Conservation (phyloP, 1,139 yeast genomes). For the Entelexis sorbosivorans region DNA sequence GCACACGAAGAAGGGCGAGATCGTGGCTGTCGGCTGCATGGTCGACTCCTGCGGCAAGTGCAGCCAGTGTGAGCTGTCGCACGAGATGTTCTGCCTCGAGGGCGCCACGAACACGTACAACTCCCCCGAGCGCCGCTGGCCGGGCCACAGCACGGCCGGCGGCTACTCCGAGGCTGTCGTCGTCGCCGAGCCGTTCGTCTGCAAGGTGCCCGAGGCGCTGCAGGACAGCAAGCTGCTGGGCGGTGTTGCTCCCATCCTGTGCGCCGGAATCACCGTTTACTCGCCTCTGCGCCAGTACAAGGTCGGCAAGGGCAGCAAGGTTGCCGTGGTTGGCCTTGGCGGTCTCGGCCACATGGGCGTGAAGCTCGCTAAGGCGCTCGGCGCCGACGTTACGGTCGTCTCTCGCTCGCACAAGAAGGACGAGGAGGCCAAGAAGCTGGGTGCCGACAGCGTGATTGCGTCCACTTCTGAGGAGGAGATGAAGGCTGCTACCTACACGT, state of each 20-base stretch:
- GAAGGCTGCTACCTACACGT: slow-evolving; percentile 18
- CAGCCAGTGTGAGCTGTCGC: slow-evolving; percentile 34
- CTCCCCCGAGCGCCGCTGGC: slow-evolving; percentile 14
- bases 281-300: slow-evolving; percentile 46
- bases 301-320: slow-evolving; percentile 38
- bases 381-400: slow-evolving; percentile 18
- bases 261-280: slow-evolving; percentile 57
- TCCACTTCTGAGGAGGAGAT: slow-evolving; percentile 18
- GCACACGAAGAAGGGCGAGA: slow-evolving; percentile 38
- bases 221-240: slow-evolving; percentile 35
- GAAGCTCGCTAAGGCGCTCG: slow-evolving; percentile 40
- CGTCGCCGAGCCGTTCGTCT: slow-evolving; percentile 43
- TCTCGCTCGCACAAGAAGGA: slow-evolving; percentile 22
- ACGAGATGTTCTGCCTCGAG: slow-evolving; percentile 19
- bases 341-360: slow-evolving; percentile 45
- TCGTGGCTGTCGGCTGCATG: slow-evolving; percentile 55
- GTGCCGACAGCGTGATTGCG: slow-evolving; percentile 19
- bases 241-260: slow-evolving; percentile 52
- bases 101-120: slow-evolving; percentile 10
- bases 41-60: slow-evolving; percentile 42
- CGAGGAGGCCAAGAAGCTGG: slow-evolving; percentile 18
- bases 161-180: slow-evolving; percentile 52
- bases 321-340: slow-evolving; percentile 47
- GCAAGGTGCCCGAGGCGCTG: slow-evolving; percentile 39
- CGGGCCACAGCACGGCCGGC: slow-evolving; percentile 37